Evolutionary conservation across 2,329 filamentous ascomycete species (phyloP), one percentile per base, ranked within the genome.

Genomic region (Penicillium sp.): DNA sequence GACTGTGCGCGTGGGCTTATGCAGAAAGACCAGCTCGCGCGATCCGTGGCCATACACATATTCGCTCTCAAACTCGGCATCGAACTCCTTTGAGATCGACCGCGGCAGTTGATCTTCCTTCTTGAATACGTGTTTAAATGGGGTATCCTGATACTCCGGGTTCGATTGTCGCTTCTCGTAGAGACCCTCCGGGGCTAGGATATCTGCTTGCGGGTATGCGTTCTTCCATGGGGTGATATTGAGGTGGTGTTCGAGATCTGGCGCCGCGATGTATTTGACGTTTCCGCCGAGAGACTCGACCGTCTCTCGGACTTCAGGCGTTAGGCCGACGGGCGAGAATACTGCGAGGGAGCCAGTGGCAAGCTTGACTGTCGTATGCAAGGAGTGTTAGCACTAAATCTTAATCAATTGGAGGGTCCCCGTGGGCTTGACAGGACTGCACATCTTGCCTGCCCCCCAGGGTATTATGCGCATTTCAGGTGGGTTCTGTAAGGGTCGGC

Each of bases 161-260:
- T 82, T 81, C 61, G 82, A 81, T 57, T 83, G 82, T 39, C 93
- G 87, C 78, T 96, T 95, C 75, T 92, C 90, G 22, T 85, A 86
- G 1, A 99, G 84, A 0, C 90, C 90, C 66, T 93, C 87, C 1
- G 90, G 89, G 1, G 87, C 93, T 66, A 97, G 83, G 46, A 99
- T 81, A 66, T 87, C 86, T 32, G 93, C 92, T 40, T 82, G 73
- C 0, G 93, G 92, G 72, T 85, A 97, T 26, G 85, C 89, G 47
- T 83, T 78, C 67, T 89, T 85, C 93, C 94, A 99, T 47, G 90
- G 81, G 0, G 89, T 88, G 52, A 99, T 73, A 79, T 94, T 95
- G 72, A 99, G 90, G 81, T 99, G 94, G 75, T 99, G 94, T 78
- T 99, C 92, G 50, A 90, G 82, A 73, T 99, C 94, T 1, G 89